Base-by-base conservation (phyloP, 2,329 filamentous ascomycete genomes). In the Fusarium cicatricum region DNA sequence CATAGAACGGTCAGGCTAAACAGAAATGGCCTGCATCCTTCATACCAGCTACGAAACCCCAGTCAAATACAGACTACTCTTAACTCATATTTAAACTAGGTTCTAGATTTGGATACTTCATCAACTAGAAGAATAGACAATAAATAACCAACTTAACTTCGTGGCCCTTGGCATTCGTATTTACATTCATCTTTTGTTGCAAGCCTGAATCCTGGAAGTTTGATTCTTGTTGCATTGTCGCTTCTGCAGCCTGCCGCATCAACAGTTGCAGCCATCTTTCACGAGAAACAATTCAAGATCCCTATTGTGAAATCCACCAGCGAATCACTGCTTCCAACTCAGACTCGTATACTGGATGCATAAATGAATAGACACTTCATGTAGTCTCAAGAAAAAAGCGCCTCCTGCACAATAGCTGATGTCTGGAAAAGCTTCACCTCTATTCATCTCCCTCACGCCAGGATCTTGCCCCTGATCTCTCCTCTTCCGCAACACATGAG, bases 281-380 rank as follows among this genome's bases (percentile, higher is more conserved):
- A 38, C 19, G 52, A 39, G 42, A 48, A 48, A 3, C 12, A 16
- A 52, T 15, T 1, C 15, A 17, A 23, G 28, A 12, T 17, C 10
- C 3, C 15, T 29, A 39, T 48, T 33, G 19, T 42, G 11, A 12
- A 15, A 17, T 15, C 16, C 19, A n/a, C 39, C 23, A 42, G 41
- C 42, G 37, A 60, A 29, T 46, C 45, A 56, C 11, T 10, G n/a
- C n/a, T 11, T 34, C 15, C 14, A 12, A 16, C n/a, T 12, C 29
- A 3, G 12, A 40, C 16, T 32, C n/a, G n/a, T 7, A 14, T 21
- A 14, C 9, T 7, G 10, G 15, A 23, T 9, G 2, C 10, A 29
- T 16, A 14, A 21, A 17, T 6, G 15, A 28, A 12, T 23, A 34
- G 23, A n/a, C 12, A 6, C 33, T 23, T 12, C 14, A 16, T 2